Evolutionary conservation across 148 eudicot genomes (phyloP).

Genomic region (Silene uniflora): DNA sequence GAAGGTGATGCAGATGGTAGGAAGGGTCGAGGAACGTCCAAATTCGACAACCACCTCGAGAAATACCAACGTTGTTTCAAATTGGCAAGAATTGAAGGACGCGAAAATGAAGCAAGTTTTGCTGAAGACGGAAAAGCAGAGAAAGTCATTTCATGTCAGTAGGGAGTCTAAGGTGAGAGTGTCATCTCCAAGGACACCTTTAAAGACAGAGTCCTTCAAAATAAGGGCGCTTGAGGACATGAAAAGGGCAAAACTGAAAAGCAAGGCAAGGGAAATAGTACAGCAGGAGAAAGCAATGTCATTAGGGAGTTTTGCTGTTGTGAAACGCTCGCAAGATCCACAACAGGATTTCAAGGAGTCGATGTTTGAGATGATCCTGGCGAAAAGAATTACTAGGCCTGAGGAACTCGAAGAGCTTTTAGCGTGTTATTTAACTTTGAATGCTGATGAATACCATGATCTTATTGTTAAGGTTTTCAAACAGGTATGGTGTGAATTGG

Average conservation of each 20-base stretch:
- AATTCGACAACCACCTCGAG: conserved; percentile 23
- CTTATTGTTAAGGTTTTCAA: conserved; percentile 67
- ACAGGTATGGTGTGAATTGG: conserved; percentile 73
- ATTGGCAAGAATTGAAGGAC: conserved; percentile 35
- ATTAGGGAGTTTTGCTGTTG: conserved; percentile 65
- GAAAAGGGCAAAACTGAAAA: conserved; percentile 47
- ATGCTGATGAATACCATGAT: conserved; percentile 69
- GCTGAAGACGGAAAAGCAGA: conserved; percentile 39
- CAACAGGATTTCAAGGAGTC: conserved; percentile 63
- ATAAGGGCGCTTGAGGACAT: conserved; percentile 56
- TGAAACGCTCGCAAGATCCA: conserved; percentile 61
- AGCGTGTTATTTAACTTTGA: conserved; percentile 71
- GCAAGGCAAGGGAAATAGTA: conserved; percentile 29
- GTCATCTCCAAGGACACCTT: conserved; percentile 46
- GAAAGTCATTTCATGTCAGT: conserved; percentile 39
- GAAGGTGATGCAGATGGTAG: too few relatives aligned
- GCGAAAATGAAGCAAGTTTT: conserved; percentile 37
- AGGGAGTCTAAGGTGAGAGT: conserved; percentile 39
- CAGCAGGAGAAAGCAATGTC: conserved; percentile 20
- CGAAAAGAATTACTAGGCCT: conserved; percentile 41
- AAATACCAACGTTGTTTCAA: conserved; percentile 17
- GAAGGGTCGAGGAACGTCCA: too few relatives aligned
- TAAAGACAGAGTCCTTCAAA: conserved; percentile 51
- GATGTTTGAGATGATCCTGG: conserved; percentile 83
- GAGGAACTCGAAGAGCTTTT: conserved; percentile 76